Evolutionary conservation across 805 yeast species (phyloP).

Genomic region (Starmerella bombicola): DNA sequence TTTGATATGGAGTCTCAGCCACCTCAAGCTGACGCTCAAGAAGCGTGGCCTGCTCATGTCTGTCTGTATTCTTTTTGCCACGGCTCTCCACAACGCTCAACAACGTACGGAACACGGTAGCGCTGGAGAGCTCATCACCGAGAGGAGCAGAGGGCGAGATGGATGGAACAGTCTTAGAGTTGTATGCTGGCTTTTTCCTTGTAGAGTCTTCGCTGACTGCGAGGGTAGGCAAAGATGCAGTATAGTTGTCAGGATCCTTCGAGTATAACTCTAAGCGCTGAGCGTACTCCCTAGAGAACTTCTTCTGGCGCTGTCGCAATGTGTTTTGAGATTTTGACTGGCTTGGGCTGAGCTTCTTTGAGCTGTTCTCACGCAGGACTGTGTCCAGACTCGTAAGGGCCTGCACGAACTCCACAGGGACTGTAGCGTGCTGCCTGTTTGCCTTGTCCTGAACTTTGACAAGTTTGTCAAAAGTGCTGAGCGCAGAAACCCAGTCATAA

Average conservation of each 20-base stretch:
- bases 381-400: slow-evolving; percentile 63
- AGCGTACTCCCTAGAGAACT: slow-evolving; percentile 59
- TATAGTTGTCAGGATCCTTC: slow-evolving; percentile 63
- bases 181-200: slow-evolving; percentile 29
- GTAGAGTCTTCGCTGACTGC: slow-evolving; percentile 24
- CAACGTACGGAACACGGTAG: slow-evolving; percentile 57
- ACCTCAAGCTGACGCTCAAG: slow-evolving; percentile 47
- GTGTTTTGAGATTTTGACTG: slow-evolving; percentile 80
- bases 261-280: slow-evolving; percentile 46
- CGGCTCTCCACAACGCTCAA: slow-evolving; percentile 71
- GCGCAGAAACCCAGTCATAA: slow-evolving; percentile 67
- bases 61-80: slow-evolving; percentile 90
- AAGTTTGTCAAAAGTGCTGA: slow-evolving; percentile 64
- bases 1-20: slow-evolving; percentile 56
- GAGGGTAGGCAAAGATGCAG: slow-evolving; percentile 23
- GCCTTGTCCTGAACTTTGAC: slow-evolving; percentile 54
- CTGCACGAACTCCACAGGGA: slow-evolving; percentile 60
- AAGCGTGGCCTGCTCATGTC: slow-evolving; percentile 57
- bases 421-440: slow-evolving; percentile 60
- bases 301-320: slow-evolving; percentile 76
- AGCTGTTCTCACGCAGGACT: slow-evolving; percentile 38
- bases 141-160: slow-evolving; percentile 26
- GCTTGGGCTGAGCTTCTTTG: slow-evolving; percentile 66
- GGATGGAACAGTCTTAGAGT: slow-evolving; percentile 22
- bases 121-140: slow-evolving; percentile 27